phyloP scores from a whole-genome alignment of 1,139 yeast species.

The Magnusiomyces suaveolens region DNA sequence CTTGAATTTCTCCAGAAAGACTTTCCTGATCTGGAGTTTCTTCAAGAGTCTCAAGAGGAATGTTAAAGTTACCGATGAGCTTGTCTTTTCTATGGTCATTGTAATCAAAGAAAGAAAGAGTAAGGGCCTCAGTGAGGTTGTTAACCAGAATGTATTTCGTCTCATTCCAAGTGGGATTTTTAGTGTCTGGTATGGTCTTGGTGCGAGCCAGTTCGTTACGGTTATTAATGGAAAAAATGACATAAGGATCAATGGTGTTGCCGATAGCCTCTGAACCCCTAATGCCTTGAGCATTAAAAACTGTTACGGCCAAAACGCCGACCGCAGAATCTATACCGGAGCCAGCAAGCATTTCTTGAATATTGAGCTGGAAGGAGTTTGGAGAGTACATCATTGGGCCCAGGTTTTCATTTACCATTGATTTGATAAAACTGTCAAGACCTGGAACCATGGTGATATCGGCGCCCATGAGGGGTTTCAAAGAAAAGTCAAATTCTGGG shows the following conservation, averaged over 20 bases:
- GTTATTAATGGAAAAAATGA: constrained; percentile 42
- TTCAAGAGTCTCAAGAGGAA: constrained; percentile 58
- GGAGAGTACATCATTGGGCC: constrained; percentile 90
- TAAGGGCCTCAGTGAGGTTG: constrained; percentile 71
- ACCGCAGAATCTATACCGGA: constrained; percentile 69
- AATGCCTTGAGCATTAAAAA: constrained; percentile 57
- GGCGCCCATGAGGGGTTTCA: constrained; percentile 64
- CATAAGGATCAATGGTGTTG: constrained; percentile 82
- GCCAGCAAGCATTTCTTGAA: constrained; percentile 85
- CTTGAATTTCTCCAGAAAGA: constrained; percentile 48
- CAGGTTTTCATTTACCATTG: constrained; percentile 71
- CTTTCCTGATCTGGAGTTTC: constrained; percentile 46
- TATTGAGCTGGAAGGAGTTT: constrained; percentile 81
- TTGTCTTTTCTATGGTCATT: constrained; percentile 75
- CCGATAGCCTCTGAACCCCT: constrained; percentile 59
- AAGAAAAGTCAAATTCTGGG: constrained; percentile 75
- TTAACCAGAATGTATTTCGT: constrained; percentile 58
- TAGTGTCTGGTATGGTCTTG: constrained; percentile 52
- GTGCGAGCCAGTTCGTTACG: constrained; percentile 56
- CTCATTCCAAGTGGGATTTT: constrained; percentile 76
- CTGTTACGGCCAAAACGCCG: constrained; percentile 69
- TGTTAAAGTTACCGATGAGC: constrained; percentile 65
- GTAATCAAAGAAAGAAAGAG: constrained; percentile 59
- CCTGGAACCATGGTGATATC: constrained; percentile 86
- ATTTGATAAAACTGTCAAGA: constrained; percentile 65